Percentiles rank a stretch among this genome's conserved stretches.
Conservation (phyloP, 169 alveolate species). For the Plasmodium fragile region DNA sequence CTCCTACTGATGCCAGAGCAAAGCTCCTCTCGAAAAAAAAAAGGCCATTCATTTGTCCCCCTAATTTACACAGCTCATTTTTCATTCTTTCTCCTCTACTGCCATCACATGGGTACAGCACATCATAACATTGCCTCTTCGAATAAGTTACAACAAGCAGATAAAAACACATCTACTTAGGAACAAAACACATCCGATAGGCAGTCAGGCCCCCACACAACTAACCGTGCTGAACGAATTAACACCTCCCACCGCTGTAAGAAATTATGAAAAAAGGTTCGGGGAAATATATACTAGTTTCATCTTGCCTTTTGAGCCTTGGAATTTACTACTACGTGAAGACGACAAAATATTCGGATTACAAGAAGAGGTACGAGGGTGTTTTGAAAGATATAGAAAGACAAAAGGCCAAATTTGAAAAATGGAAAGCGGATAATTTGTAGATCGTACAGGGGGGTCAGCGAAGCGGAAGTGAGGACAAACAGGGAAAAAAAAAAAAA, state of each 20-base stretch:
- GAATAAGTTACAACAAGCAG: background rate
- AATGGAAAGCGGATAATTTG: slow-evolving; percentile 73
- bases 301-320: slow-evolving; percentile 51
- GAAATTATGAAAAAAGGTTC: slow-evolving; percentile 30
- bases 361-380: slow-evolving; percentile 67
- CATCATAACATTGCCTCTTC: background rate
- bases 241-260: background rate
- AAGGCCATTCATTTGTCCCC: background rate
- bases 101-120: background rate
- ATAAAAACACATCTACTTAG: background rate
- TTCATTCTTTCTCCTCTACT: background rate
- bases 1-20: background rate
- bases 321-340: slow-evolving; percentile 73
- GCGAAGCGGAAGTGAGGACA: background rate
- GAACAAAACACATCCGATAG: background rate
- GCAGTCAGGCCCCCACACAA: background rate
- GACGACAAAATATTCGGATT: slow-evolving; percentile 49
- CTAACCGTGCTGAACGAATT: background rate
- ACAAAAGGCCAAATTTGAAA: slow-evolving; percentile 64
- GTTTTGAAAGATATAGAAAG: slow-evolving; percentile 77
- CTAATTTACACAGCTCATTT: background rate
- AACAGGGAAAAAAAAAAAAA: background rate
- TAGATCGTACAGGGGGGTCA: background rate
- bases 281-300: slow-evolving; percentile 28
- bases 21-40: background rate